Conservation (phyloP, 495 filamentous ascomycete species). For the Talaromyces adpressus region DNA sequence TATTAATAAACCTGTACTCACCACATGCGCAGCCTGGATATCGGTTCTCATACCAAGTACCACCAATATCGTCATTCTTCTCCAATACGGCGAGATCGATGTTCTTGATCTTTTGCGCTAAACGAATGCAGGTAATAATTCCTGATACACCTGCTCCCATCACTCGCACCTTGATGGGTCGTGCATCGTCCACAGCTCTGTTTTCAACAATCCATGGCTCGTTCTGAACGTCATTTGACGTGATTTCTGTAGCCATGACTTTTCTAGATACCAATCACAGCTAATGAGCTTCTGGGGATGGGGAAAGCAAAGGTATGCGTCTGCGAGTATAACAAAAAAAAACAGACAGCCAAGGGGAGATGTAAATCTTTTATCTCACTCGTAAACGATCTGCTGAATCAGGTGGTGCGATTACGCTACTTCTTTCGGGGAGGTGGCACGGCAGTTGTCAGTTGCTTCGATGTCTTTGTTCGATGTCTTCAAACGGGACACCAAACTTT, state of each 20-base stretch:
- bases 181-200: constrained; percentile 49
- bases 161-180: constrained; percentile 50
- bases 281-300: neutral
- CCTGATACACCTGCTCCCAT: constrained; percentile 64
- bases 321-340: neutral
- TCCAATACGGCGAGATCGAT: constrained; percentile 66
- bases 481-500: neutral
- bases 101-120: constrained; percentile 49
- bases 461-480: neutral
- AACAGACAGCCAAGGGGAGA: neutral
- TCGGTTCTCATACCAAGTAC: constrained; percentile 66
- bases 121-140: constrained; percentile 52
- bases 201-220: constrained; percentile 23
- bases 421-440: neutral
- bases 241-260: neutral
- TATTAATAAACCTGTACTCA: neutral
- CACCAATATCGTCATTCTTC: constrained; percentile 67
- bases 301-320: neutral
- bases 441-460: neutral
- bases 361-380: neutral
- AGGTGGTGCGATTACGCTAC: neutral
- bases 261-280: neutral
- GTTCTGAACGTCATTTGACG: neutral
- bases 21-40: constrained; percentile 60
- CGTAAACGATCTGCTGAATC: neutral